Evolutionary conservation across 106 monocot species (phyloP), one percentile per base, ranked within the genome.

Genomic region (Dendrobium chrysotoxum): DNA sequence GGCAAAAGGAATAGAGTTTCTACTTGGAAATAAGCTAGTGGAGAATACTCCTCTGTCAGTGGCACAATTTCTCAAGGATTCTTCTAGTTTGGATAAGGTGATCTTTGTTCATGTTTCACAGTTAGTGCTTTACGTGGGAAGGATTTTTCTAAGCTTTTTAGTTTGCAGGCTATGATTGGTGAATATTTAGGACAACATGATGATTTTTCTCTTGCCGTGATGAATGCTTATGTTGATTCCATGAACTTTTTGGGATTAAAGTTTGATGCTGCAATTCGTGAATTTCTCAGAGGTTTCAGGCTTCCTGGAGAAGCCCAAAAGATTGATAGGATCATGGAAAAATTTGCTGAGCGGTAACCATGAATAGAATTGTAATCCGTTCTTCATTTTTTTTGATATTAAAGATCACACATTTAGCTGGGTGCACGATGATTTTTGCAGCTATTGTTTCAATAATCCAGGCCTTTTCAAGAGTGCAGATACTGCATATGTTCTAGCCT

Each of bases 221-320:
- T 99, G 99, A 95, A 99, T 91, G 93, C 99, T 83, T 99, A 95
- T 93, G 99, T 99, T 72, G 99, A 99, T 83, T 95, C 95, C 57
- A 99, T 99, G 99, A 88, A 99, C 75, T 99, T 99, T 81, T 81
- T 86, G 16, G 91, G 95, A 17, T 79, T 99, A 67, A 93, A 93
- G 79, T 93, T 99, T 93, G 99, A 93, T 88, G 54, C 88, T 81
- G 95, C 99, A 81, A 95, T 99, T 73, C 91, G 99, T 86, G 92
- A 95, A 72, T 99, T 99, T 82, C 88, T 99, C 40, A 84, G 75
- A 84, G 99, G 95, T 31, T 99, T 99, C 77, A 82, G 89, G 21
- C 94, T 99, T 83, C 99, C 99, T 83, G 95, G 99, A 70, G 99
- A 99, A 91, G 99, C 99, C 75, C 99, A 99, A 78, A 99, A 99